Conservation (phyloP, 257 asterid species). For the Jaltomata sinuosa region DNA sequence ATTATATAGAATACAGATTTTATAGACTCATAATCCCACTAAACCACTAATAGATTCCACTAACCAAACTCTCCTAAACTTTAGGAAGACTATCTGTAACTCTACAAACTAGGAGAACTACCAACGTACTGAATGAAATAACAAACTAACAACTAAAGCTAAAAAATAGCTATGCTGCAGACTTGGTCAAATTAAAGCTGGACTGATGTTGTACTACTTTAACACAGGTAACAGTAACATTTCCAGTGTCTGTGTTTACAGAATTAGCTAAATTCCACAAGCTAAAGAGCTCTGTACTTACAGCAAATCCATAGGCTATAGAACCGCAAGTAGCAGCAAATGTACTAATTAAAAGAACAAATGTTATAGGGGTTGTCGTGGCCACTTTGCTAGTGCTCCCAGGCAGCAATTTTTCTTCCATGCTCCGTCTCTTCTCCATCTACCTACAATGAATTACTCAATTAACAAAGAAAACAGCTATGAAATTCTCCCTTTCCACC, state of each 20-base stretch:
- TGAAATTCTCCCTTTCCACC: too few species aligned
- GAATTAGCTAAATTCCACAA: neutral
- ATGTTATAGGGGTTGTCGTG: neutral
- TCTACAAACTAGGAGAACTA: neutral
- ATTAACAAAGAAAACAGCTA: too few species aligned
- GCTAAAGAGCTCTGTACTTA: neutral
- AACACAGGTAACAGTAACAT: neutral
- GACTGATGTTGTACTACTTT: neutral
- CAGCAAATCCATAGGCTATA: slow-evolving; percentile 12
- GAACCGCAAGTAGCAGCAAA: slow-evolving; percentile 8
- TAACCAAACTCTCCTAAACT: neutral
- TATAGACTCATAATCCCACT: neutral
- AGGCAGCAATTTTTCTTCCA: neutral
- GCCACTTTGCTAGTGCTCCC: neutral
- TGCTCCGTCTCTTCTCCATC: too few species aligned
- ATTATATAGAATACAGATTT: neutral
- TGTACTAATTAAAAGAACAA: slow-evolving; percentile 2
- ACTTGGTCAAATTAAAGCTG: too few species aligned
- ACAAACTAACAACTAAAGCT: neutral
- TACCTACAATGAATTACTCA: too few species aligned
- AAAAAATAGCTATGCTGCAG: too few species aligned
- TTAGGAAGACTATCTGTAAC: too few species aligned
- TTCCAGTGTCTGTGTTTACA: neutral
- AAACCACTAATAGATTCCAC: neutral
- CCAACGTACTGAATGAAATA: too few species aligned